Conservation (phyloP, 2,329 filamentous ascomycete genomes). For the Zymoseptoria crescenta region DNA sequence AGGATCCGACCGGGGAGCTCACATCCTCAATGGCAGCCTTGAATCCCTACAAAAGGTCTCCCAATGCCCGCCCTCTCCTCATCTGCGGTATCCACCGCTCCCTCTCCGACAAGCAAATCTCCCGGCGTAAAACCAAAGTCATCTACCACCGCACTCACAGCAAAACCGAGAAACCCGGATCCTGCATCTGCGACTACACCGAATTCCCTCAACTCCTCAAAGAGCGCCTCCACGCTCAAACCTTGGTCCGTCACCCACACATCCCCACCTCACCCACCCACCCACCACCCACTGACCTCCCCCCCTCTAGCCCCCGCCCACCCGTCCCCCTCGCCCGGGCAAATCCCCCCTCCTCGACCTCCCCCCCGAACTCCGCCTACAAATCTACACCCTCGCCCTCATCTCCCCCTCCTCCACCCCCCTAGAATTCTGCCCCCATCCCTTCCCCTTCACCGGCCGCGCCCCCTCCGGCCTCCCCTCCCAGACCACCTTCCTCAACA, state of each 20-base stretch:
- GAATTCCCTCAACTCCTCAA: not conserved
- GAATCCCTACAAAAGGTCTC: not conserved
- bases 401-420: not conserved
- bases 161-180: constrained; percentile 1
- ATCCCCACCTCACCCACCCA: no score
- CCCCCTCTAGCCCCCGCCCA: not conserved
- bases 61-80: not conserved
- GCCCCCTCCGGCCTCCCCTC: not conserved
- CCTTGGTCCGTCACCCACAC: not conserved
- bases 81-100: not conserved
- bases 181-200: constrained; percentile 1
- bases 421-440: not conserved
- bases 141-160: not conserved
- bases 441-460: not conserved
- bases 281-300: not conserved
- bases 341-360: not conserved
- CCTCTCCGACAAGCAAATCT: not conserved
- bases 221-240: not conserved
- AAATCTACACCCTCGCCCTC: not conserved
- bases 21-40: not conserved
- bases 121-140: not conserved
- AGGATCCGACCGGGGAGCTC: not conserved
- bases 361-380: not conserved
- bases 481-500: not conserved
- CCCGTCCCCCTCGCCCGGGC: no score